Evolutionary conservation across 495 filamentous ascomycete genomes (phyloP), one percentile per base, ranked within the genome.

Genomic region (Hypomontagnella monticulosa): DNA sequence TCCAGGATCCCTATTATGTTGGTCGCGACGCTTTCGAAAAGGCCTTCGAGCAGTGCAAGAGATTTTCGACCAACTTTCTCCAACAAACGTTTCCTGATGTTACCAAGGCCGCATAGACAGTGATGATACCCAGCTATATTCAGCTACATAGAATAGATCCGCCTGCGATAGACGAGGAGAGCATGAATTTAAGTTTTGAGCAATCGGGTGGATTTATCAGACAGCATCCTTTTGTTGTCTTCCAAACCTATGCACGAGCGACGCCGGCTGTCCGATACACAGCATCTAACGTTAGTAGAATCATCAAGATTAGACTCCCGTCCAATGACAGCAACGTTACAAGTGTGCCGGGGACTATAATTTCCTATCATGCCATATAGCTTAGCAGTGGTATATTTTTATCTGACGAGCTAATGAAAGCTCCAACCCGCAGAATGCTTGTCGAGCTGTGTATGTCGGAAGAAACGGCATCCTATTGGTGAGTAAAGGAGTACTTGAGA

Each of bases 1-100:
- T 97, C n/a, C 79, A 84, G 61, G 95, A 98, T 71, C 95, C 95
- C 7, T 99, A 99, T 72, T 97, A 98, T 78, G 92, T 91, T 7
- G 93, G 85, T 4, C 81, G 80, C 3, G 83, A 92, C 58, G 93
- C 92, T 4, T 99, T 99, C 71, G 89, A 92, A 62, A 85, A 85
- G 69, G 92, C 93, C 27, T 97, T 90, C 74, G 86, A 93, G 74
- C 95, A 97, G 79, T 87, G 89, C 48, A 78, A 83, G 34, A 81
- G 90, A 54, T 97, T 97, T 72, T 91, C 92, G 23, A 85, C 84
- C 71, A 90, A 89, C 52, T 93, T 97, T 69, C 62, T 96, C 49
- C 74, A 75, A 18, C 71, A 80, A 5, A 77, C 76, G n/a, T 83
- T 84, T 50, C 79, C 81, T 5, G 73, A 80, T 43, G 73, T 73